phyloP scores from a whole-genome alignment of 805 yeast species.

The Pichia insulana region DNA sequence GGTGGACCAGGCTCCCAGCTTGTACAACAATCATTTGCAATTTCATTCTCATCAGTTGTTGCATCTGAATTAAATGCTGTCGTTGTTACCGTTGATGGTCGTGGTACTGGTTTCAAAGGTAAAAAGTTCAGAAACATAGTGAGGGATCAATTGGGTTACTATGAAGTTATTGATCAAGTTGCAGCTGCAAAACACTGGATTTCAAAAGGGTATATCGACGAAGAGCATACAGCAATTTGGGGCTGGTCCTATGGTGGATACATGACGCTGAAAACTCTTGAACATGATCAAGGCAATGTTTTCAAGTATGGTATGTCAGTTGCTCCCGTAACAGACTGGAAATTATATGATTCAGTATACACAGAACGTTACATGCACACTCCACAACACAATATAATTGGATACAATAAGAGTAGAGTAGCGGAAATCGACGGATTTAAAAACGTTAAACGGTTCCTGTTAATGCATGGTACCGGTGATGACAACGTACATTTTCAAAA shows the following conservation, averaged over 20 bases:
- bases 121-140: conserved; percentile 69
- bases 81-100: conserved; percentile 92
- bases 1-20: conserved; percentile 95
- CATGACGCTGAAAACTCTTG: conserved; percentile 82
- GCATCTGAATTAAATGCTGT: conserved; percentile 73
- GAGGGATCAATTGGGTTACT: conserved; percentile 71
- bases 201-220: conserved; percentile 53
- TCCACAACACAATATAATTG: conserved; percentile 58
- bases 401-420: conserved; percentile 54
- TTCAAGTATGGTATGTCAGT: conserved; percentile 91
- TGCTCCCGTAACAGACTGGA: conserved; percentile 97
- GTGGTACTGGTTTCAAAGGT: conserved; percentile 93
- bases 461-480: conserved; percentile 97
- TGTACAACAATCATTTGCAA: conserved; percentile 52
- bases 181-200: conserved; percentile 73
- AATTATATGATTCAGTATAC: conserved; percentile 82
- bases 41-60: conserved; percentile 64
- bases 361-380: conserved; percentile 92
- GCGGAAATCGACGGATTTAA: conserved; percentile 51
- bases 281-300: conserved; percentile 62
- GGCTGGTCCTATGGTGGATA: conserved; percentile 99
- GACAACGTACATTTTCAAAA: conserved; percentile 96
- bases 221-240: conserved; percentile 72
- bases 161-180: conserved; percentile 82
- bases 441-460: conserved; percentile 54